Conservation (phyloP, 129 eudicot species). For the Helianthus annuus region DNA sequence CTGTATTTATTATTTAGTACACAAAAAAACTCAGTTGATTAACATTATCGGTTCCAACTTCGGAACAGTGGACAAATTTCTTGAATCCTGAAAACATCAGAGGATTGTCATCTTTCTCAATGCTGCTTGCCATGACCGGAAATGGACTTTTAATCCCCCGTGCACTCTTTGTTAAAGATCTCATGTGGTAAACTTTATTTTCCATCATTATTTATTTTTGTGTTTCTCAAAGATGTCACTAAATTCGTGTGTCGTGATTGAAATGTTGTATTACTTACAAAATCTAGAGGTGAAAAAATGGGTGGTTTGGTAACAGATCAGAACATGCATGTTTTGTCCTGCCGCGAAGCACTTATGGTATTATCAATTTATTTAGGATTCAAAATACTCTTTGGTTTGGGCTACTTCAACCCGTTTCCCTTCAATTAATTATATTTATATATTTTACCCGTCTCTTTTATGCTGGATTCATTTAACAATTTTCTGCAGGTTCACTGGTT, state of each 20-base stretch:
- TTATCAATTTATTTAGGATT: background rate
- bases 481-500: conserved; percentile 77
- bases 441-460: background rate
- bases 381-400: background rate
- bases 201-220: background rate
- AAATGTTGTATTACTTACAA: background rate
- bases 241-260: background rate
- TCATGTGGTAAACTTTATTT: conserved; percentile 79
- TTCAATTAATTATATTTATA: background rate
- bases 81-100: conserved; percentile 87
- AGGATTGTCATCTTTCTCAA: conserved; percentile 88
- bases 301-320: conserved; percentile 1
- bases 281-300: background rate
- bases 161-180: conserved; percentile 86
- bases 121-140: conserved; percentile 97
- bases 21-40: background rate
- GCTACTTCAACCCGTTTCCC: background rate
- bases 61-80: conserved; percentile 86
- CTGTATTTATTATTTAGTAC: conserved; percentile 2
- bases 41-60: background rate
- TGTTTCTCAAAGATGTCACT: conserved; percentile 10
- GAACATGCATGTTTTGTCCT: background rate
- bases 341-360: background rate
- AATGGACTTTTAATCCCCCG: conserved; percentile 97
- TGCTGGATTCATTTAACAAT: conserved; percentile 5